Evolutionary conservation across 1,284 basidiomycete genomes (phyloP).

Genomic region (Trichosporon coremiiforme): DNA sequence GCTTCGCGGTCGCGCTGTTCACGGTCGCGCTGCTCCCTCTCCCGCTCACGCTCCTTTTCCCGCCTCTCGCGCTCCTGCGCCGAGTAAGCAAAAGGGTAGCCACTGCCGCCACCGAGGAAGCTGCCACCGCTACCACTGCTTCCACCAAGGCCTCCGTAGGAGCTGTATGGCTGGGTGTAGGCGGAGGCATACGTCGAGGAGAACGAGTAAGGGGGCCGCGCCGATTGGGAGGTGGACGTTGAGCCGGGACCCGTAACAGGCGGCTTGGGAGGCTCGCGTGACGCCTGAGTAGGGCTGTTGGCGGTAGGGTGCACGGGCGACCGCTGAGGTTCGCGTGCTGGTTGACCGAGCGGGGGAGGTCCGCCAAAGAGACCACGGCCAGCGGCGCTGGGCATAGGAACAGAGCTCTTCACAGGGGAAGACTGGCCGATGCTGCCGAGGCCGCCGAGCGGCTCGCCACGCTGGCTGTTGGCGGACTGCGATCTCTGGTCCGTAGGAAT

Average conservation of each 20-base stretch:
- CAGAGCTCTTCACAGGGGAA: conserved; percentile 24
- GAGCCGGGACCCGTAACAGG: not conserved
- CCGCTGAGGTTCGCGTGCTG: conserved; percentile 28
- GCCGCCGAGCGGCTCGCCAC: conserved; percentile 21
- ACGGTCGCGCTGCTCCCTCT: conserved; percentile 20
- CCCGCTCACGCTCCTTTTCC: conserved; percentile 23
- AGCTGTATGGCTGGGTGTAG: conserved; percentile 32
- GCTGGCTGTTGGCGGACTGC: conserved; percentile 29
- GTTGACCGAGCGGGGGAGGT: conserved; percentile 27
- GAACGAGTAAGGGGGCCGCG: conserved; percentile 32
- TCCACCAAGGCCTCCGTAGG: conserved; percentile 24
- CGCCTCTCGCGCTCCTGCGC: conserved; percentile 26
- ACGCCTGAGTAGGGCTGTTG: conserved; percentile 24
- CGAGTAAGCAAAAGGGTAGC: conserved; percentile 23
- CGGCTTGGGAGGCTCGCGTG: conserved; percentile 24
- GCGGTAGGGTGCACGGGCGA: conserved; percentile 28
- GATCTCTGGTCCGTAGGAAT: conserved; percentile 25
- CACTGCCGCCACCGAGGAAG: conserved; percentile 23
- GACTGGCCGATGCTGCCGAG: conserved; percentile 29
- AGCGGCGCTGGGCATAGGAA: conserved; percentile 19
- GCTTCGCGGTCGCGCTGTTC: conserved; percentile 17
- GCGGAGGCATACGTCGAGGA: conserved; percentile 32
- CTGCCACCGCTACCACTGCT: conserved; percentile 21
- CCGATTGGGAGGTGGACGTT: conserved; percentile 20
- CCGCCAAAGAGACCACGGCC: conserved; percentile 27